Evolutionary conservation across 345 rosid genomes (phyloP).

Genomic region (Murraya paniculata): DNA sequence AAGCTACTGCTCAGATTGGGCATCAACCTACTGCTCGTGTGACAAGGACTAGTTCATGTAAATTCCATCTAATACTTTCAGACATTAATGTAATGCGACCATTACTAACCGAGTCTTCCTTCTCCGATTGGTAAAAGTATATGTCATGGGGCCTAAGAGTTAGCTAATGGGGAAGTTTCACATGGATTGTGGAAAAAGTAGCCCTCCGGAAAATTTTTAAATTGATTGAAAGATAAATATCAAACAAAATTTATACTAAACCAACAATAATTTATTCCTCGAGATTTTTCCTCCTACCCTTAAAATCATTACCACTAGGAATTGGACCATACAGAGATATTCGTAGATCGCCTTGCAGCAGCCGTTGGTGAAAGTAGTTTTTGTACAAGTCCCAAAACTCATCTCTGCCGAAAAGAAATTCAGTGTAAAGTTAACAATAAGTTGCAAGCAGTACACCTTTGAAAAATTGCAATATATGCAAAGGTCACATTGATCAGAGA

Average conservation of each 20-base stretch:
- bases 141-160: neutral
- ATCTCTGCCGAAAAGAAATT: constrained; percentile 46
- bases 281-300: constrained; percentile 27
- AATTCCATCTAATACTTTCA: neutral
- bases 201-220: neutral
- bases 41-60: neutral
- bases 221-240: neutral
- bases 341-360: constrained; percentile 49
- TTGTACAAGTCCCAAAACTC: constrained; percentile 89
- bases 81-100: neutral
- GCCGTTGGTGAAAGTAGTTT: constrained; percentile 57
- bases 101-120: neutral
- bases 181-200: neutral
- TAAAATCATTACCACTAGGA: constrained; percentile 25
- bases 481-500: neutral
- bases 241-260: neutral
- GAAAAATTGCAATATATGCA: neutral
- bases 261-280: constrained; percentile 14
- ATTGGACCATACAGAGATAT: constrained; percentile 71
- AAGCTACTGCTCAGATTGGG: too few species aligned
- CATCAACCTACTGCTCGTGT: neutral
- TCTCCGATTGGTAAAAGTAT: neutral
- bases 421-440: neutral
- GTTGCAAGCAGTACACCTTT: neutral
- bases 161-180: neutral